Evolutionary conservation across 345 rosid species (phyloP), one percentile per base, ranked within the genome.

Genomic region (Pugionium cornutum): DNA sequence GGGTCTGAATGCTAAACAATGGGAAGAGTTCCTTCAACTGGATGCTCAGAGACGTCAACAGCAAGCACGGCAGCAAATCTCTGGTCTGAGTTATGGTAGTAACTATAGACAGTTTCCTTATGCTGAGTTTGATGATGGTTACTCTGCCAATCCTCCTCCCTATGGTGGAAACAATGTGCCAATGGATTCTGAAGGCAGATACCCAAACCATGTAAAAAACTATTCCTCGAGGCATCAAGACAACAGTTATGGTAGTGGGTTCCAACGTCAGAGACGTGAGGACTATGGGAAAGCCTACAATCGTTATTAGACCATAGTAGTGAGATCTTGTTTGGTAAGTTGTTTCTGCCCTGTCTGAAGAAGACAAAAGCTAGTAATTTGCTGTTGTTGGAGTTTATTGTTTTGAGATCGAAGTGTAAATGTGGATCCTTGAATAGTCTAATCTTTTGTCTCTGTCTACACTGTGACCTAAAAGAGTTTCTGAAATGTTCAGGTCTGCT

Each of bases 1-100:
- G 82, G 79, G 76, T 67, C 40, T 78, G 58, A 92, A 94, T 64
- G 72, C 85, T 58, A 84, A 84, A 66, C 87, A 82, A 66, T 91
- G 92, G 86, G 96, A 88, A 57, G 95, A 85, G n/a, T 90, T 91
- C 71, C 88, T 88, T 75, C 88, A 83, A 63, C 42, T 79, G n/a
- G 87, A 90, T 80, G 82, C 88, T 64, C 89, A 88, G 68, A 88
- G 91, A 83, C 86, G 72, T 59, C 89, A 87, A 57, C 90, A 83
- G 36, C 92, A 86, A 75, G 72, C 83, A 47, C 76, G 66, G 18
- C 88, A 81, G 70, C 77, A 87, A 67, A 76, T 79, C 77, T 64
- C 88, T 39, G 77, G 72, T 29, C 55, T 80, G 50, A 80, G 81
- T 79, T 90, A 80, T 76, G 78, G 89, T 48, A 81, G 83, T 71